Percentiles rank a stretch among this genome's conserved stretches.
These are phyloP conservation scores for Plasmodium knowlesi DNA, from an alignment of 169 alveolate genomes.

Conservation along the genomic window DNA sequence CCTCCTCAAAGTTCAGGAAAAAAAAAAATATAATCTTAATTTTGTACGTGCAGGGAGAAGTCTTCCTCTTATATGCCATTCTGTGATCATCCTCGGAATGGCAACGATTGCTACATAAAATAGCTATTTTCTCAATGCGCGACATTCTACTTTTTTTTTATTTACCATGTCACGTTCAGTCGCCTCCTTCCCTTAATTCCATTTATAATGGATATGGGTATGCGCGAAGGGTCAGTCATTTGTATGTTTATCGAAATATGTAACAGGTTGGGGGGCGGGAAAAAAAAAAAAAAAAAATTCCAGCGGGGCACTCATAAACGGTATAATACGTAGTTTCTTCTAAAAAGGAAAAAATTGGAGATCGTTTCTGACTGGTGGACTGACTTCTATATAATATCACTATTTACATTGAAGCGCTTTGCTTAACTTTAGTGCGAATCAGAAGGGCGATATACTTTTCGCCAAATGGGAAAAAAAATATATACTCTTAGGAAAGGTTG, in stretches of 20 bases:
- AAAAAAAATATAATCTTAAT: not conserved
- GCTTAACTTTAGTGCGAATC: not conserved
- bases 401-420: not conserved
- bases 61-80: not conserved
- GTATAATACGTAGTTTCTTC: not conserved
- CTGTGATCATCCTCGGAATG: not conserved
- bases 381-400: not conserved
- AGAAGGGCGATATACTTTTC: not conserved
- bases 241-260: not conserved
- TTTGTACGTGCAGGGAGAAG: not conserved
- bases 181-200: not conserved
- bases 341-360: too few relatives aligned
- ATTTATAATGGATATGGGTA: not conserved
- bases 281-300: too few relatives aligned
- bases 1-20: not conserved
- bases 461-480: not conserved
- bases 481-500: not conserved
- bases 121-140: not conserved
- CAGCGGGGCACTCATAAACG: not conserved
- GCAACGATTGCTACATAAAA: not conserved
- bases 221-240: not conserved
- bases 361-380: not conserved
- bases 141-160: not conserved
- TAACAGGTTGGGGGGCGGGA: not conserved
- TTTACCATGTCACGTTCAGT: not conserved